Evolutionary conservation across 495 filamentous ascomycete species (phyloP).

Genomic region (Parachaetomium inaequale): DNA sequence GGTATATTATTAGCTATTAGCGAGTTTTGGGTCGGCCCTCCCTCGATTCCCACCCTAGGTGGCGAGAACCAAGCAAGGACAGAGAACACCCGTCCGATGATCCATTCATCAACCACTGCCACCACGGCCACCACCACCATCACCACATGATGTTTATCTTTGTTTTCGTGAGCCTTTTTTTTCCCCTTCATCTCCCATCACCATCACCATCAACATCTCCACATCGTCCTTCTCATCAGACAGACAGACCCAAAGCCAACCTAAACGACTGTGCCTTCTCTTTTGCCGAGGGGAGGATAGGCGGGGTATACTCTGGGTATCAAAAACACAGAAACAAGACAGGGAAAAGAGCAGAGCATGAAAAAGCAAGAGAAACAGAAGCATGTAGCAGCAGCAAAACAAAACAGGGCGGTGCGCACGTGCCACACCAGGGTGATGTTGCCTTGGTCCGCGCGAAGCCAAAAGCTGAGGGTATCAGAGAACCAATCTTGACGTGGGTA

Average conservation of each 20-base stretch:
- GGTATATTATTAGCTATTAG: conserved; percentile 39
- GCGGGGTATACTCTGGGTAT: conserved; percentile 37
- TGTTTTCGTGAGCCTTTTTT: conserved; percentile 6
- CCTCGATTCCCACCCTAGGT: conserved; percentile 19
- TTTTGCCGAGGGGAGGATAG: conserved; percentile 5
- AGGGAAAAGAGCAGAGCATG: conserved; percentile 5
- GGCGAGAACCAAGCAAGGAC: conserved; percentile 2
- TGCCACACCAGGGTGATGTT: conserved; percentile 1
- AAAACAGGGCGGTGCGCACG: no score
- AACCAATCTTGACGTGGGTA: conserved; percentile 51
- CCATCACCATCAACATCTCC: conserved; percentile 6
- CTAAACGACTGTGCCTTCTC: conserved; percentile 18
- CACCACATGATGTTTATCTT: conserved; percentile 1
- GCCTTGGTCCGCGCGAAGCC: neutral
- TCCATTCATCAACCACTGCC: neutral
- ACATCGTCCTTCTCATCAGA: conserved; percentile 16
- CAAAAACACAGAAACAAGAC: conserved; percentile 27
- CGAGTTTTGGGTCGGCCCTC: conserved; percentile 15
- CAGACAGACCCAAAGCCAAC: conserved; percentile 22
- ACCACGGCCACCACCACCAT: neutral
- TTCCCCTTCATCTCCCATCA: conserved; percentile 5
- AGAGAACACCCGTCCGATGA: conserved; percentile 13
- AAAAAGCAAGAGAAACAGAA: conserved; percentile 14
- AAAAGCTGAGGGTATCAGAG: conserved; percentile 42
- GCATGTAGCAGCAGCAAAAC: conserved; percentile 5